Evolutionary conservation across 345 rosid species (phyloP), one percentile per base, ranked within the genome.

Genomic region (Pugionium dolabratum): DNA sequence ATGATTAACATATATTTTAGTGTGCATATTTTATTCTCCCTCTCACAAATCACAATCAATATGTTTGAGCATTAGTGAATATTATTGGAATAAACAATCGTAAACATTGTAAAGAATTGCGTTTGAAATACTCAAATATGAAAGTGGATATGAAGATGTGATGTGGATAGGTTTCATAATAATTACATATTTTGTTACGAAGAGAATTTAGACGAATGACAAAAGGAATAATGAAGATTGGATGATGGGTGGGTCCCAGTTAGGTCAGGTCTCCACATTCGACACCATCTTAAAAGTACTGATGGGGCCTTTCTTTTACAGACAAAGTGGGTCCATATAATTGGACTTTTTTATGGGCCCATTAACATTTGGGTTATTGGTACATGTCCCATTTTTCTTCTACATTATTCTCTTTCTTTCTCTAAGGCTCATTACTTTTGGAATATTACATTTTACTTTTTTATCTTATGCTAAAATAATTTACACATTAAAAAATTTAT

Each of bases 211-310:
- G 40, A 5, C 7, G 71, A 43, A 31, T 39, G 71, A 59, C 76
- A 72, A 72, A 72, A 72, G 61, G 76, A 65, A 72, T 66, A 55
- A 49, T 40, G 32, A 55, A 54, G 70, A 37, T 1, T 55, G 48
- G 75, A 9, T 6, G 54, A 18, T 9, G 50, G 7, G 18, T 54
- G 35, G 76, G 66, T 35, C 66, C 58, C 30, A 37, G 76, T 66
- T 72, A 58, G 76, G 76, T 72, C 72, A 72, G 67, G 76, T 72
- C 67, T 65, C 62, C 72, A 65, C 76, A 58, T 72, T 72, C 54
- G 71, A 68, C 45, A 54, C 54, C 62, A 66, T n/a, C 18, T 27
- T 43, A 28, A 72, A 66, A 65, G 76, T 59, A 66, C 66, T 59
- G 31, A 51, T 59, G 71, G 67, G 60, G 18, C 31, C 71, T 62